These are phyloP conservation scores for Obelidium mucronatum DNA, from an alignment of 192 early-diverging fungal species.

Conservation along the genomic window DNA sequence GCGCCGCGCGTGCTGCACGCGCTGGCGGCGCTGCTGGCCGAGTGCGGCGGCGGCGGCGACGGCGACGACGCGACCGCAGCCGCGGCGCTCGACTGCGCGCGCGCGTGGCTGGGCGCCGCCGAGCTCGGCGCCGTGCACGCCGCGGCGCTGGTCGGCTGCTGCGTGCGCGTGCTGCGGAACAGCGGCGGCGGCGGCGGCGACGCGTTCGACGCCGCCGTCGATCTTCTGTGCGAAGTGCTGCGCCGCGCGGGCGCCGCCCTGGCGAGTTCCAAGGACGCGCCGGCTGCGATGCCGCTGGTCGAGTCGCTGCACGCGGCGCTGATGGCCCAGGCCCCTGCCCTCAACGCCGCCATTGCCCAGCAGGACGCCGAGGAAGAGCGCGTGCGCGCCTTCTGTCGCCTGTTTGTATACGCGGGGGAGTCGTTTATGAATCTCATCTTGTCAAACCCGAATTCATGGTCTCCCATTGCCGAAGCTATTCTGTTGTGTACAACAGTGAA, in stretches of 20 bases:
- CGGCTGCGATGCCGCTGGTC: slow-evolving; percentile 58
- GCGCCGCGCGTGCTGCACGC: slow-evolving; percentile 67
- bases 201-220: slow-evolving; percentile 83
- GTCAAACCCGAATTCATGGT: slow-evolving; percentile 70
- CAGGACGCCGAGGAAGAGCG: slow-evolving; percentile 72
- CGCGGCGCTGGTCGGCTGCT: slow-evolving; percentile 63
- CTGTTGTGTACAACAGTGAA: slow-evolving; percentile 80
- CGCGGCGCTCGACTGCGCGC: slow-evolving; percentile 66
- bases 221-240: slow-evolving; percentile 84
- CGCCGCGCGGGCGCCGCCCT: slow-evolving; percentile 36
- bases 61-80: neutral
- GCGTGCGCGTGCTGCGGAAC: slow-evolving; percentile 76
- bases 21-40: slow-evolving; percentile 22
- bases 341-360: slow-evolving; percentile 45
- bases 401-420: slow-evolving; percentile 92
- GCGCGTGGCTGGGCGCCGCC: slow-evolving; percentile 83
- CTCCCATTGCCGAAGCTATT: slow-evolving; percentile 80
- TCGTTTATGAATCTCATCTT: slow-evolving; percentile 81
- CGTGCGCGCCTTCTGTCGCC: slow-evolving; percentile 81
- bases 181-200: slow-evolving; percentile 47
- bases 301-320: slow-evolving; percentile 67
- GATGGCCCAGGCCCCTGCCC: slow-evolving; percentile 28
- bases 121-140: slow-evolving; percentile 74
- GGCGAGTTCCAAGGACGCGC: slow-evolving; percentile 9
- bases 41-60: neutral